phyloP scores from a whole-genome alignment of 306 rosid species.

The Pterocarpus macrocarpus region DNA sequence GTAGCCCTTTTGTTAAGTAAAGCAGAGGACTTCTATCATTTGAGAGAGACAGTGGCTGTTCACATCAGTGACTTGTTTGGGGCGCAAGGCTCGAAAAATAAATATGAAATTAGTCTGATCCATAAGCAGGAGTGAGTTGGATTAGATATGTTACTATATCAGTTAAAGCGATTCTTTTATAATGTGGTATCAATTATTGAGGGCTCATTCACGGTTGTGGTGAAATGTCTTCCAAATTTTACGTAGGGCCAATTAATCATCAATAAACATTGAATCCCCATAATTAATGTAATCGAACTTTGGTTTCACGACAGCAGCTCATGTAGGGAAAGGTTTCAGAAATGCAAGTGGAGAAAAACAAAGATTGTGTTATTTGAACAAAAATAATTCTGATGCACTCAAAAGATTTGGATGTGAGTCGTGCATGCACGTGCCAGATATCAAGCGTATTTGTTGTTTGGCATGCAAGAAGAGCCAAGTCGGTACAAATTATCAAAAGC shows the following conservation, averaged over 20 bases:
- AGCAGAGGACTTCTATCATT: conserved; percentile 11
- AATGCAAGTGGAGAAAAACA: background rate
- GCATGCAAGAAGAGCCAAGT: background rate
- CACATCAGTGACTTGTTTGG: conserved; percentile 12
- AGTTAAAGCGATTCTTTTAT: background rate
- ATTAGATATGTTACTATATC: background rate
- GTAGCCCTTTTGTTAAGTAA: background rate
- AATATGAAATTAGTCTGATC: background rate
- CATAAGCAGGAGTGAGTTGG: background rate
- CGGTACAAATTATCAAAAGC: background rate
- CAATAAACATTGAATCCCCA: background rate
- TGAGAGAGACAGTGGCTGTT: conserved; percentile 27
- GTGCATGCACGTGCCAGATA: background rate
- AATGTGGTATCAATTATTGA: conserved; percentile 17
- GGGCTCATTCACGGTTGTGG: background rate
- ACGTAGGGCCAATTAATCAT: background rate
- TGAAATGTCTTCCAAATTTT: background rate
- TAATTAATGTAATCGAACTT: background rate
- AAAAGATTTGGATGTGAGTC: conserved; percentile 1
- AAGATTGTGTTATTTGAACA: background rate
- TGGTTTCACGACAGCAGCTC: background rate
- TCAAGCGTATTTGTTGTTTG: background rate
- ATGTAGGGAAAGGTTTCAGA: background rate
- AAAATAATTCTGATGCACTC: background rate
- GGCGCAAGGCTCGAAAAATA: conserved; percentile 39